phyloP scores from a whole-genome alignment of 331 rosid genomes.

The Acacia pycnantha region DNA sequence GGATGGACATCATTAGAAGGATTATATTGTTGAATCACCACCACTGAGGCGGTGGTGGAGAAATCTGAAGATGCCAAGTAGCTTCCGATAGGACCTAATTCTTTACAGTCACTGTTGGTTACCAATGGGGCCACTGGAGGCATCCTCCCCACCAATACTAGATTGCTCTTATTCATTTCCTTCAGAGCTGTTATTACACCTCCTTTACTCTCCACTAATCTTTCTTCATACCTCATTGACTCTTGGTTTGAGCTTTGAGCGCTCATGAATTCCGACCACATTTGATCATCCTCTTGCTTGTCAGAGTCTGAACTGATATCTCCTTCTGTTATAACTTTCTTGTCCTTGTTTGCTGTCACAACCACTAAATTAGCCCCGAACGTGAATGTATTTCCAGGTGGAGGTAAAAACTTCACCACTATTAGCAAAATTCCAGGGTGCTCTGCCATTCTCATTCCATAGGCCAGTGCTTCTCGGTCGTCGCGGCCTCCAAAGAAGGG shows the following conservation, averaged over 20 bases:
- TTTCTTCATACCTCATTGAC: slow-evolving; percentile 54
- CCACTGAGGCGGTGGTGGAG: slow-evolving; percentile 51
- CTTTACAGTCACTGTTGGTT: slow-evolving; percentile 43
- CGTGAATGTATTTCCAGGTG: slow-evolving; percentile 36
- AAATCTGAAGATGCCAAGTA: slow-evolving; percentile 54
- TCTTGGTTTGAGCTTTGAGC: slow-evolving; percentile 12
- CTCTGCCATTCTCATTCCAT: slow-evolving; percentile 69
- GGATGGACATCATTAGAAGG: slow-evolving; percentile 41
- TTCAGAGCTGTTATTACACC: slow-evolving; percentile 40
- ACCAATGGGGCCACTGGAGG: slow-evolving; percentile 49
- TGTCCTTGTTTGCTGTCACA: slow-evolving; percentile 26
- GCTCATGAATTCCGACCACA: slow-evolving; percentile 35
- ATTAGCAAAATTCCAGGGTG: slow-evolving; percentile 65
- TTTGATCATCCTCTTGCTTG: slow-evolving; percentile 32
- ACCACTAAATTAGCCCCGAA: slow-evolving; percentile 46
- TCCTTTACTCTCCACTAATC: slow-evolving; percentile 40
- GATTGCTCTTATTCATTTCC: slow-evolving; percentile 45
- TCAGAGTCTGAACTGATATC: slow-evolving; percentile 13
- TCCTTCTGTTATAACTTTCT: background rate
- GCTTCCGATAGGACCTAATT: slow-evolving; percentile 77
- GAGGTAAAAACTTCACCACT: slow-evolving; percentile 37
- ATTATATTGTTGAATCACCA: slow-evolving; percentile 68
- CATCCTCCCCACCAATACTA: slow-evolving; percentile 66
- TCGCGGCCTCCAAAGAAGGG: slow-evolving; percentile 71
- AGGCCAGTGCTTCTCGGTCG: slow-evolving; percentile 70